Base-by-base conservation (phyloP, 2,329 filamentous ascomycete species). In the Blumeria graminis region DNA sequence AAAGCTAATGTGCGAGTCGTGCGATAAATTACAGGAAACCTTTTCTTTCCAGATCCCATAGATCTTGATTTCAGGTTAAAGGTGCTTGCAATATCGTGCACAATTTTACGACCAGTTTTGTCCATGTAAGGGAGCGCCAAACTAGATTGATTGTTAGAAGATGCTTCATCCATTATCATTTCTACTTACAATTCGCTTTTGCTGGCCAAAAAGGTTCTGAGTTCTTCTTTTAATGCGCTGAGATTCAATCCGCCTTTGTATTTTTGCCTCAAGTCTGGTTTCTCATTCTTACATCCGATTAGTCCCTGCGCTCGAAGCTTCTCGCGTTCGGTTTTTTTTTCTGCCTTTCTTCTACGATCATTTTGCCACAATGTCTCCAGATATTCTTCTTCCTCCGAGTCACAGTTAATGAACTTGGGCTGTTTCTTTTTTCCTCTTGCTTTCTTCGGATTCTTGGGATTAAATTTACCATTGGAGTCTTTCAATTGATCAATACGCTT, bases 61-160 rank as follows among this genome's bases (percentile, higher is more conserved):
- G 89, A 95, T 65, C 89, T 86, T 3, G 89, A 94, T 60, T 83
- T 90, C 58, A 96, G 71, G 14, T 80, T 81, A 65, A 95, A 78
- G 39, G 76, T 75, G 63, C 77, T 77, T 11, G 86, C 87, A 41
- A 94, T 69, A 58, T 86, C 78, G 66, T 98, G 92, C 16, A 96
- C 74, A 6, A 80, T 71, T 66, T 86, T 89, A 54, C 92, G 82
- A 41, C 82, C 76, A 48, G 76, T 70, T 59, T 87, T 86, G 57
- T 86, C 80, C 81, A 96, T 93, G 0, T 90, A 86, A 3, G 90
- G 86, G 28, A 96, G 72, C 4, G 79, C 71, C 6, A 92, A 72
- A 50, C 84, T 88, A 60, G 34, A 56, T 34, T 41, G 32, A 61
- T 55, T 57, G 55, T 45, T n/a, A 3, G 38, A 46, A 36, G 3